phyloP scores from a whole-genome alignment of 768 basidiomycete genomes.

The Mycena venus region DNA sequence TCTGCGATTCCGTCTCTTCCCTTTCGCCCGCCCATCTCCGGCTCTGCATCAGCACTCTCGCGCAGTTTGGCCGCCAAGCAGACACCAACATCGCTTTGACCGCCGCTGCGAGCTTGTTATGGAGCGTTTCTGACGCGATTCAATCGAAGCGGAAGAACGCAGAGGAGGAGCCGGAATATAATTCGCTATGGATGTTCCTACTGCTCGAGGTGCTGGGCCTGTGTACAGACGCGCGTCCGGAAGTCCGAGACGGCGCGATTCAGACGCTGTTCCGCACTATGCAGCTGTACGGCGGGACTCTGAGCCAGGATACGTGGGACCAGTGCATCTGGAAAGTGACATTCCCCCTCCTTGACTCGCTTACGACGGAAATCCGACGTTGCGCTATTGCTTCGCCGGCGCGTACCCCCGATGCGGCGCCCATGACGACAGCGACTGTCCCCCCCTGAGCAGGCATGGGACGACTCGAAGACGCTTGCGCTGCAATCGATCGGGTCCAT shows the following conservation, averaged over 20 bases:
- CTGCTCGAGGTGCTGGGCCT: conserved; percentile 86
- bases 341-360: conserved; percentile 85
- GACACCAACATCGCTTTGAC: conserved; percentile 98
- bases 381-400: conserved; percentile 38
- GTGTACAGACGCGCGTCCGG: conserved; percentile 85
- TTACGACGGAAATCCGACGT: conserved; percentile 69
- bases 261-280: conserved; percentile 95
- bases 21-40: conserved; percentile 87
- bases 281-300: conserved; percentile 91
- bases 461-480: conserved; percentile 90
- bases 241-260: conserved; percentile 94
- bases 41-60: conserved; percentile 90
- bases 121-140: conserved; percentile 97
- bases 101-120: conserved; percentile 91
- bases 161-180: conserved; percentile 79
- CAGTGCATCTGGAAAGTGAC: conserved; percentile 93
- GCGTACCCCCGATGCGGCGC: background rate
- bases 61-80: conserved; percentile 90
- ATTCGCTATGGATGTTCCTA: conserved; percentile 94
- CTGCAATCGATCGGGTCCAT: conserved; percentile 88
- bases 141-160: conserved; percentile 82
- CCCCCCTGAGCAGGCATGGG: conserved; percentile 71
- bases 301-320: conserved; percentile 89
- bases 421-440: conserved; percentile 36
- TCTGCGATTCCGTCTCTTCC: conserved; percentile 91